phyloP scores from a whole-genome alignment of 1,284 basidiomycete species.

The Trichosporon sp. region DNA sequence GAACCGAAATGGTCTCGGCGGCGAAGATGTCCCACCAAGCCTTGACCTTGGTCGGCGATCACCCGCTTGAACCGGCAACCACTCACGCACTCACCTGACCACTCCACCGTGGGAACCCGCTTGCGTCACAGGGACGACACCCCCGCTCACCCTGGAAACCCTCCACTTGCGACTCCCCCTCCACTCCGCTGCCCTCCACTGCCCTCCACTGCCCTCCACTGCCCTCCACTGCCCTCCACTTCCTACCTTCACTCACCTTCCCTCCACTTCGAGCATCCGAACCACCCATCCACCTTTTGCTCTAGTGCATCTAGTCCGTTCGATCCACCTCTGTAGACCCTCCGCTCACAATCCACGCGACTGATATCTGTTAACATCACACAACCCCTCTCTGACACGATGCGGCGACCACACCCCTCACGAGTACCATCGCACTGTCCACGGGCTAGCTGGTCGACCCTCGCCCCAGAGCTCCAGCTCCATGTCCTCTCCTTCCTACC shows the following conservation, averaged over 20 bases:
- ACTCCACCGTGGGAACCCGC: constrained; percentile 12
- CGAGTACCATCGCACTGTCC: background rate
- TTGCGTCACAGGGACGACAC: background rate
- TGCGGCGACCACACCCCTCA: background rate
- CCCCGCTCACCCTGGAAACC: background rate
- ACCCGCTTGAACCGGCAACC: too few species aligned
- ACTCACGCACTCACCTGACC: background rate
- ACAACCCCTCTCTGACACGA: background rate
- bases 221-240: background rate
- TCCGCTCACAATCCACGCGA: background rate
- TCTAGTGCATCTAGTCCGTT: background rate
- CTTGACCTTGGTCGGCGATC: background rate
- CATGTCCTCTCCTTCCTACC: constrained; percentile 37
- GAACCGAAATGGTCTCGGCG: background rate
- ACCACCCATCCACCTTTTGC: background rate
- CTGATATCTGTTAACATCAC: background rate
- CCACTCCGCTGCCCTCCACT: background rate
- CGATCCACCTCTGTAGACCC: background rate
- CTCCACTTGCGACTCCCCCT: constrained; percentile 13
- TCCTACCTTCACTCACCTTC: background rate
- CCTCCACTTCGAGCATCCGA: background rate
- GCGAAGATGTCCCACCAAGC: background rate
- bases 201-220: background rate
- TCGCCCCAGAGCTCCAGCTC: constrained; percentile 37
- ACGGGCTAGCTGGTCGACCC: background rate